Conservation (phyloP, 805 yeast genomes). For the Spathaspora arborariae region DNA sequence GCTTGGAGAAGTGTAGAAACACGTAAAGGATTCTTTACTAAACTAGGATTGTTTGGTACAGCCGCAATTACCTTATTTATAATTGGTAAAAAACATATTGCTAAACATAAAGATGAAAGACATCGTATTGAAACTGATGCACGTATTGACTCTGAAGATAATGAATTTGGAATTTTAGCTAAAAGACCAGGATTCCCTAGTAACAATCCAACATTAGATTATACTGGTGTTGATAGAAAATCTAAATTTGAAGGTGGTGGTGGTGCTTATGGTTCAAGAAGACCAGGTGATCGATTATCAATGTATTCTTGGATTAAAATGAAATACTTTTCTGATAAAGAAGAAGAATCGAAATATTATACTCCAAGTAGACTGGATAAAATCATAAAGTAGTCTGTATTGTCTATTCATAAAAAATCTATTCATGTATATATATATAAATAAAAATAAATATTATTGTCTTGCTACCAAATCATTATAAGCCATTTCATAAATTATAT, state of each 20-base stretch:
- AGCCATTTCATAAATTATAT: conserved; percentile 38
- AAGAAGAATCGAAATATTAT: conserved; percentile 7
- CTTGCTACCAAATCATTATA: conserved; percentile 26
- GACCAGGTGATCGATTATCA: conserved; percentile 50
- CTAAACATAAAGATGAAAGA: conserved; percentile 28
- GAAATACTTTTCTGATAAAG: conserved; percentile 6
- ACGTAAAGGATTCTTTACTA: conserved; percentile 29
- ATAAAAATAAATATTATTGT: background rate
- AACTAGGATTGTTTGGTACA: conserved; percentile 29
- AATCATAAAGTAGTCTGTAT: conserved; percentile 2
- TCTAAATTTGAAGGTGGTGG: conserved; percentile 71
- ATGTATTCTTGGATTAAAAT: conserved; percentile 23
- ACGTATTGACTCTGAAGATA: conserved; percentile 22
- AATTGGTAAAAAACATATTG: conserved; percentile 36
- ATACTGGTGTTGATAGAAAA: conserved; percentile 40
- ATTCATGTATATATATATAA: background rate
- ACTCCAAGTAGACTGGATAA: conserved; percentile 7
- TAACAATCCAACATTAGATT: conserved; percentile 26
- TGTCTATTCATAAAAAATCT: background rate
- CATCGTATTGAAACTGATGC: conserved; percentile 36
- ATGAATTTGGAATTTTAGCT: conserved; percentile 28
- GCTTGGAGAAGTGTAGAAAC: conserved; percentile 36
- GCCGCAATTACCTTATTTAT: conserved; percentile 28
- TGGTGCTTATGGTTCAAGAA: conserved; percentile 52
- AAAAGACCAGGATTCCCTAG: conserved; percentile 55